Evolutionary conservation across 139 green algal genomes (phyloP).

Genomic region (Zygnema circumcarinatum): DNA sequence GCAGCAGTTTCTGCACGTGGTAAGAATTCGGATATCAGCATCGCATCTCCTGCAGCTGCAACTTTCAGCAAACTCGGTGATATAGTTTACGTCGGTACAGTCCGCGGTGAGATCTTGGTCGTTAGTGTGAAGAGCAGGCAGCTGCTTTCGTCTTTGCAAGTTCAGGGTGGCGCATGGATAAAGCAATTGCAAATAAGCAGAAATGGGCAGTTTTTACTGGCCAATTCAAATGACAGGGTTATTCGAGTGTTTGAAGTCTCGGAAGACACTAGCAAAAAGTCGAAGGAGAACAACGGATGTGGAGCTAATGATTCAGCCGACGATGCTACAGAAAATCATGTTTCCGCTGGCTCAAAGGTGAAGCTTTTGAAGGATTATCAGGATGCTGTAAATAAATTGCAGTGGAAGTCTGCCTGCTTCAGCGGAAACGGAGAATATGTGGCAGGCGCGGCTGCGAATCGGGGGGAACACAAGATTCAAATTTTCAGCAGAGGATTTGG

Average conservation of each 20-base stretch:
- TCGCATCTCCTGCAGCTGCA: slow-evolving; percentile 30
- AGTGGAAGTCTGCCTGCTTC: slow-evolving; percentile 63
- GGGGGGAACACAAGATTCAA: slow-evolving; percentile 66
- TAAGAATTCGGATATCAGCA: neutral
- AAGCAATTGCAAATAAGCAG: slow-evolving; percentile 70
- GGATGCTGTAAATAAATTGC: slow-evolving; percentile 71
- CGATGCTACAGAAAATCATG: neutral
- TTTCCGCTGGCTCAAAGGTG: neutral
- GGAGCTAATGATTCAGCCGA: neutral
- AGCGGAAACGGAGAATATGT: slow-evolving; percentile 76
- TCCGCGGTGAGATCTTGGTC: slow-evolving; percentile 67
- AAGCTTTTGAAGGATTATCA: slow-evolving; percentile 66
- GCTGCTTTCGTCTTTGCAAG: slow-evolving; percentile 74
- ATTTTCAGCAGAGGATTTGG: slow-evolving; percentile 53
- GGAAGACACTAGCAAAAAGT: neutral
- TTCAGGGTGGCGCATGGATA: slow-evolving; percentile 65
- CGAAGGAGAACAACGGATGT: neutral
- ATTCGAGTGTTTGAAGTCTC: slow-evolving; percentile 71
- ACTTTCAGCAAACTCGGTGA: slow-evolving; percentile 67
- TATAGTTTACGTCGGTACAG: slow-evolving; percentile 67
- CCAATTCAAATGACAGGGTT: slow-evolving; percentile 73
- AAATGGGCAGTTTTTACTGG: slow-evolving; percentile 75
- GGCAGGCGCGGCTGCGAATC: slow-evolving; percentile 57
- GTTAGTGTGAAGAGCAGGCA: slow-evolving; percentile 66
- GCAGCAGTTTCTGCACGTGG: neutral